Conservation (phyloP, 768 basidiomycete species). For the Tylopilus sp. region DNA sequence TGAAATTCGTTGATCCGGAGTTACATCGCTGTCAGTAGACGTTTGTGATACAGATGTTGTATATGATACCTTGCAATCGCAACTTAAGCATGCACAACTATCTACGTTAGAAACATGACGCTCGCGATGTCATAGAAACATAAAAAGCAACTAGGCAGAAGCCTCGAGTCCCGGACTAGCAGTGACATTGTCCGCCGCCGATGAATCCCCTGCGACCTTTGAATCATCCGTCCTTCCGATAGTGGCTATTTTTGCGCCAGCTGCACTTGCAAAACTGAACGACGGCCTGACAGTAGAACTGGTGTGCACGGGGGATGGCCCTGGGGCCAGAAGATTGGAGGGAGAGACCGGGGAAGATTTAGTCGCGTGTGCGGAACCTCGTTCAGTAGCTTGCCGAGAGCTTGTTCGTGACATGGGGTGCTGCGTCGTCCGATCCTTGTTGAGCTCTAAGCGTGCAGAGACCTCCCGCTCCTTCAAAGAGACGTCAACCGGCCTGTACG, state of each 20-base stretch:
- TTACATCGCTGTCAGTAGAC: conserved; percentile 29
- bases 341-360: conserved; percentile 33
- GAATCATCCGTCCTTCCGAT: conserved; percentile 17
- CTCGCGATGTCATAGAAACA: conserved; percentile 13
- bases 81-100: background rate
- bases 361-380: conserved; percentile 29
- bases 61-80: conserved; percentile 1
- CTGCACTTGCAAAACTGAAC: conserved; percentile 81
- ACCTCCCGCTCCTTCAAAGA: conserved; percentile 73
- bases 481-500: conserved; percentile 79
- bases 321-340: conserved; percentile 9
- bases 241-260: conserved; percentile 35
- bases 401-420: conserved; percentile 49
- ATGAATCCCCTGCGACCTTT: conserved; percentile 2
- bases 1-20: conserved; percentile 67
- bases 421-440: conserved; percentile 33
- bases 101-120: conserved; percentile 1
- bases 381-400: conserved; percentile 46
- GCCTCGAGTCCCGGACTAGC: conserved; percentile 18
- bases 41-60: background rate
- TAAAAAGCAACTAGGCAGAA: conserved; percentile 16
- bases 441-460: conserved; percentile 52
- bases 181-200: conserved; percentile 8
- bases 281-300: conserved; percentile 58
- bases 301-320: conserved; percentile 29